Conservation (phyloP, 192 early-diverging fungal species). For the Linnemannia schmuckeri region DNA sequence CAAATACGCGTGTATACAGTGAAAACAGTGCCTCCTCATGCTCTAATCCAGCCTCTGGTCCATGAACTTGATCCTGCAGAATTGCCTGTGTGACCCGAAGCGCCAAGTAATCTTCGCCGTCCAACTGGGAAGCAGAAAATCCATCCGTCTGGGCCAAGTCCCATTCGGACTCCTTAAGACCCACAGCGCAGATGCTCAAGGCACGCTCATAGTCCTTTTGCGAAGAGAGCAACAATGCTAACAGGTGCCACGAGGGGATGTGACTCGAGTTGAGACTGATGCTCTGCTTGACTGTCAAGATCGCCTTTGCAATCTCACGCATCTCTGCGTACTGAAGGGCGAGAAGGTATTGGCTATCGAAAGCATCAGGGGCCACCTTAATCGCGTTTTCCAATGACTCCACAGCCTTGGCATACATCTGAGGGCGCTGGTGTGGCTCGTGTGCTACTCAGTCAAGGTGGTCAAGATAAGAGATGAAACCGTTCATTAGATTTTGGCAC, state of each 20-base stretch:
- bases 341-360: slow-evolving; percentile 75
- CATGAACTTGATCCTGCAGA: slow-evolving; percentile 65
- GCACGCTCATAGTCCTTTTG: slow-evolving; percentile 76
- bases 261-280: slow-evolving; percentile 65
- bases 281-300: slow-evolving; percentile 65
- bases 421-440: slow-evolving; percentile 73
- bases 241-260: slow-evolving; percentile 82
- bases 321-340: slow-evolving; percentile 78
- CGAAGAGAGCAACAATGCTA: slow-evolving; percentile 75
- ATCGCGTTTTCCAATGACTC: slow-evolving; percentile 66
- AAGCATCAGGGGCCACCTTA: slow-evolving; percentile 61
- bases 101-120: slow-evolving; percentile 71
- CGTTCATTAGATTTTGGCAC: background rate
- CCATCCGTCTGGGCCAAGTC: slow-evolving; percentile 39
- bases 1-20: slow-evolving; percentile 69
- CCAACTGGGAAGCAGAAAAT: slow-evolving; percentile 49
- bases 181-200: slow-evolving; percentile 73
- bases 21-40: slow-evolving; percentile 72
- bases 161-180: slow-evolving; percentile 68
- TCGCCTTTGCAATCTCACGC: slow-evolving; percentile 72
- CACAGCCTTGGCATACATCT: slow-evolving; percentile 72
- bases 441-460: slow-evolving; percentile 58
- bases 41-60: slow-evolving; percentile 66
- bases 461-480: background rate
- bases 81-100: slow-evolving; percentile 73